Evolutionary conservation across 2,329 filamentous ascomycete genomes (phyloP).

Genomic region (Botrytis cinerea): DNA sequence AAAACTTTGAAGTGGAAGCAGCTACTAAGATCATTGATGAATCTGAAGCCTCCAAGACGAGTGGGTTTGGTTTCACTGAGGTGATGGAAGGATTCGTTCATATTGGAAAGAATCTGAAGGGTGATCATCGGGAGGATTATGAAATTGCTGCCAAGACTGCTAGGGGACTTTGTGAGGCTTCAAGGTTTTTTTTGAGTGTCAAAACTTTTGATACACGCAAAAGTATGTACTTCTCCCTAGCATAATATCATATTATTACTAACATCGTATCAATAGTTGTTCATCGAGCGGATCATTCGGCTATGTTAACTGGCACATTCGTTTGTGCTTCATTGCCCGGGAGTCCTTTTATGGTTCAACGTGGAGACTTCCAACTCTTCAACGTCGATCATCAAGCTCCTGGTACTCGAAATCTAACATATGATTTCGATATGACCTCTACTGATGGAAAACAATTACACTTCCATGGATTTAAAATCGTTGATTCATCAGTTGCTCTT

Average conservation of each 20-base stretch:
- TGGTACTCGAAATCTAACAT: conserved; percentile 60
- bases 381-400: conserved; percentile 53
- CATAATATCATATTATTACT: neutral
- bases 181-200: conserved; percentile 60
- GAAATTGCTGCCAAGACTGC: conserved; percentile 54
- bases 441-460: conserved; percentile 54
- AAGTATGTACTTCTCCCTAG: conserved; percentile 35
- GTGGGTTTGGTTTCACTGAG: conserved; percentile 62
- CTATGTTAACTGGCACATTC: conserved; percentile 60
- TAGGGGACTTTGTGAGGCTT: conserved; percentile 55
- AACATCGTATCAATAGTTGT: conserved; percentile 41
- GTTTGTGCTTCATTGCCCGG: conserved; percentile 56
- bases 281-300: conserved; percentile 51
- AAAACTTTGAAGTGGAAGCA: conserved; percentile 43
- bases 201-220: conserved; percentile 55
- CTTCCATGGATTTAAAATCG: conserved; percentile 63
- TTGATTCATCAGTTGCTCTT: conserved; percentile 61
- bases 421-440: conserved; percentile 62
- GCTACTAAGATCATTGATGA: conserved; percentile 46
- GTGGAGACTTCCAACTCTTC: conserved; percentile 60
- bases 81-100: conserved; percentile 65
- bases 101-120: conserved; percentile 45
- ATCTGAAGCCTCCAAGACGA: conserved; percentile 42
- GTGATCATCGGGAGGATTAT: conserved; percentile 54
- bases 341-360: conserved; percentile 61